These are phyloP conservation scores for Phytophthora syringae DNA, from an alignment of 352 stramenopile species.

Conservation along the genomic window DNA sequence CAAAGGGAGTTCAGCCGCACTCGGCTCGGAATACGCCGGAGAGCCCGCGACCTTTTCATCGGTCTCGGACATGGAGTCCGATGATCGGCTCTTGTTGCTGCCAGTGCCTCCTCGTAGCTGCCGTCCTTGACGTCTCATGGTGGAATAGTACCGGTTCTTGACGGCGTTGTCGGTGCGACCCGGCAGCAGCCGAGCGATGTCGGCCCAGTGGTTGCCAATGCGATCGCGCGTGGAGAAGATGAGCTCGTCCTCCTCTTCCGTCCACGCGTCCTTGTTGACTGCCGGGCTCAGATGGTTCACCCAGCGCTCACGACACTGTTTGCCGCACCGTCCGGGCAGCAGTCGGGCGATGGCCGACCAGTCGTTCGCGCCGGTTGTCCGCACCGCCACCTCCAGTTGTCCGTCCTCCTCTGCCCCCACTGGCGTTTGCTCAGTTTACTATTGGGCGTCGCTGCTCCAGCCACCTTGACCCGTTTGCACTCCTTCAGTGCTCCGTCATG, in stretches of 20 bases:
- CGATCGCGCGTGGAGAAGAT: constrained; percentile 79
- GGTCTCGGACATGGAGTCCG: constrained; percentile 27
- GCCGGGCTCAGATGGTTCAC: constrained; percentile 96
- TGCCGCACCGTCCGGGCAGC: constrained; percentile 94
- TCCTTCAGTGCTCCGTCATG: too few relatives aligned
- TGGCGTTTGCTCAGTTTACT: constrained; percentile 70
- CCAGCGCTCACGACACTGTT: constrained; percentile 97
- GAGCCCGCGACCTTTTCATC: constrained; percentile 32
- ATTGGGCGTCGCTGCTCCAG: constrained; percentile 9
- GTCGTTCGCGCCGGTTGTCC: constrained; percentile 65
- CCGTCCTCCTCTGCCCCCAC: constrained; percentile 75
- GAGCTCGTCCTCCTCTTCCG: constrained; percentile 90
- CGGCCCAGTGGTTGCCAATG: constrained; percentile 97
- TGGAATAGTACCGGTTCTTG: constrained; percentile 96
- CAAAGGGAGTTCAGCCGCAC: constrained; percentile 14
- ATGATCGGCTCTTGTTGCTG: constrained; percentile 21
- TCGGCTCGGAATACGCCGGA: constrained; percentile 31
- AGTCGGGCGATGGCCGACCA: constrained; percentile 95
- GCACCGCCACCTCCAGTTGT: constrained; percentile 55
- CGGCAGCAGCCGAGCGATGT: constrained; percentile 96
- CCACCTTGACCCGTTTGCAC: constrained; percentile 66
- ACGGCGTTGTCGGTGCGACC: constrained; percentile 96
- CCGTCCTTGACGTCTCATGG: constrained; percentile 67
- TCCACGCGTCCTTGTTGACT: constrained; percentile 96
- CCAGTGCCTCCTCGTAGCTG: constrained; percentile 54